A percentile compares a stretch with the other conserved stretches of the same genome.
Conservation (phyloP, 768 basidiomycete genomes). For the Hericium alpestre region DNA sequence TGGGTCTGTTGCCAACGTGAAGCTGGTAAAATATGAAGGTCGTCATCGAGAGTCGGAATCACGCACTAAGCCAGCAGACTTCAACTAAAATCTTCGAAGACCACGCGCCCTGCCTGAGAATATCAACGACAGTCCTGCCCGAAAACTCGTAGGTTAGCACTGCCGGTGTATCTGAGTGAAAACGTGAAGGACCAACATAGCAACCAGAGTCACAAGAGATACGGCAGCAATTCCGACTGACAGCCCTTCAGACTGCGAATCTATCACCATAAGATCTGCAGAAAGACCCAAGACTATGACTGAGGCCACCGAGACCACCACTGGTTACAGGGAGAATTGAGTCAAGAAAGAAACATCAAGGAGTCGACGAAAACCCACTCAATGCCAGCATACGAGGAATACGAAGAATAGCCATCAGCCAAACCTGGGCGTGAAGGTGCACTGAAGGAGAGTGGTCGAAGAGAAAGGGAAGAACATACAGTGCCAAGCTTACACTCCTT, state of each 20-base stretch:
- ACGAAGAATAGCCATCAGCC: too few species aligned
- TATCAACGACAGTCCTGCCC: constrained; percentile 25
- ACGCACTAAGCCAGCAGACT: constrained; percentile 27
- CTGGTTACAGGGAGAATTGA: not conserved
- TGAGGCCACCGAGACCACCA: not conserved
- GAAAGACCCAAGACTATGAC: not conserved
- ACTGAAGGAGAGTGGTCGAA: not conserved
- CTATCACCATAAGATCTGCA: not conserved
- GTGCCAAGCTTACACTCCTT: not conserved
- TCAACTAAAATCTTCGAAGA: constrained; percentile 30
- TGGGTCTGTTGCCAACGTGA: constrained; percentile 13
- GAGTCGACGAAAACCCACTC: too few species aligned
- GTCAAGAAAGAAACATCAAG: too few species aligned
- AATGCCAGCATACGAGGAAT: too few species aligned
- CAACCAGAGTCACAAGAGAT: not conserved
- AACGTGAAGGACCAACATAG: not conserved
- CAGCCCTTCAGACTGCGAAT: not conserved
- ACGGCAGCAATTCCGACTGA: not conserved
- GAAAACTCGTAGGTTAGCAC: not conserved
- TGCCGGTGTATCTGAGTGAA: not conserved
- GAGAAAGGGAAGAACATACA: not conserved
- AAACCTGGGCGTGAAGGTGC: not conserved
- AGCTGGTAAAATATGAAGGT: not conserved
- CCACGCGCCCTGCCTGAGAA: constrained; percentile 24
- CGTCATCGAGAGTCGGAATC: not conserved